phyloP scores from a whole-genome alignment of 2,329 filamentous ascomycete species.

The Cryphonectria japonica region DNA sequence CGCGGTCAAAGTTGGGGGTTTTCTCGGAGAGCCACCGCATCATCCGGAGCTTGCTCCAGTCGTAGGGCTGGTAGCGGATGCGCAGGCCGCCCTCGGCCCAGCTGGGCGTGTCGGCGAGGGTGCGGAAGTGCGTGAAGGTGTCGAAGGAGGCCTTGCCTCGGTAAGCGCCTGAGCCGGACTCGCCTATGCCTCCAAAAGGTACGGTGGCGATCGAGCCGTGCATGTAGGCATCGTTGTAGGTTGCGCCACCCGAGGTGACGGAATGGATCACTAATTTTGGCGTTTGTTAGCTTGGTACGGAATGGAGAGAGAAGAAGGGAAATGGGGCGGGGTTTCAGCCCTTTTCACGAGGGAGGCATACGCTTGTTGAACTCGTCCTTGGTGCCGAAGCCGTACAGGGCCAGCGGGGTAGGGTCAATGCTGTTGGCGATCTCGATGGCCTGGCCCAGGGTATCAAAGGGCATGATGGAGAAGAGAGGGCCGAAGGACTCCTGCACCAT shows the following conservation, averaged over 20 bases:
- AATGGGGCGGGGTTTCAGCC: background rate
- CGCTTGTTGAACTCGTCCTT: conserved; percentile 76
- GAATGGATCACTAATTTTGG: conserved; percentile 56
- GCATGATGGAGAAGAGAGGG: conserved; percentile 83
- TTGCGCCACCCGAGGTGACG: conserved; percentile 70
- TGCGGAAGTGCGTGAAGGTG: conserved; percentile 62
- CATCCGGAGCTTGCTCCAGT: conserved; percentile 48
- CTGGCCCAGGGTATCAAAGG: conserved; percentile 79
- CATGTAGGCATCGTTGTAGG: conserved; percentile 58
- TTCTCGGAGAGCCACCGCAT: conserved; percentile 46
- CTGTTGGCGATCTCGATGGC: conserved; percentile 81
- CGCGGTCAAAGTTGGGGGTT: conserved; percentile 66
- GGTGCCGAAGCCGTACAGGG: conserved; percentile 82
- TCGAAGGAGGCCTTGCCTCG: conserved; percentile 77
- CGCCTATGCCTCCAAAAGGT: conserved; percentile 80
- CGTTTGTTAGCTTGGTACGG: conserved; percentile 18
- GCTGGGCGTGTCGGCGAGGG: conserved; percentile 62
- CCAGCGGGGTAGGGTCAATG: conserved; percentile 81
- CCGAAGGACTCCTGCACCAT: conserved; percentile 88
- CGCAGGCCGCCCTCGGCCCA: conserved; percentile 72
- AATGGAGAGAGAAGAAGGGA: background rate
- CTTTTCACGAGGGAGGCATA: conserved; percentile 42
- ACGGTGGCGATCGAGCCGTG: conserved; percentile 67
- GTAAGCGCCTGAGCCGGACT: conserved; percentile 72
- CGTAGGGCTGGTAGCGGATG: conserved; percentile 70